These are phyloP conservation scores for Euclidium syriacum DNA, from an alignment of 345 rosid species.

Conservation along the genomic window DNA sequence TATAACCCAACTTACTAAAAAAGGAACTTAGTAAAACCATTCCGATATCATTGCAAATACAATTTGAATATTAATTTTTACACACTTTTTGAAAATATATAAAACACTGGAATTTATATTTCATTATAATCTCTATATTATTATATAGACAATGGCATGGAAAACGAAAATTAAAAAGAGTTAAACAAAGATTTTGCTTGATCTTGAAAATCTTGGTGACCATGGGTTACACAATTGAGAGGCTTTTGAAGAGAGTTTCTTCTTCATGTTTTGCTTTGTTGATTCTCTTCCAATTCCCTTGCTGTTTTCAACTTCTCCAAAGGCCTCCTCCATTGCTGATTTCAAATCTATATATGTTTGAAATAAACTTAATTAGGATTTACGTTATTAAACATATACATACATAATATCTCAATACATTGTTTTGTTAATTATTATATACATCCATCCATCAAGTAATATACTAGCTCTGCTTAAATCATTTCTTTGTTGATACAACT, in stretches of 20 bases:
- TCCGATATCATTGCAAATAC: slow-evolving; percentile 20
- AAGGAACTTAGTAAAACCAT: not conserved
- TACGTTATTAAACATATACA: not conserved
- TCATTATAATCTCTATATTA: slow-evolving; percentile 16
- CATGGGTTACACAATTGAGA: slow-evolving; percentile 23
- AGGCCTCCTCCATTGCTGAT: slow-evolving; percentile 21
- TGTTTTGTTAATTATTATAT: not conserved
- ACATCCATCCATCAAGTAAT: not conserved
- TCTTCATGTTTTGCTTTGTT: slow-evolving; percentile 21
- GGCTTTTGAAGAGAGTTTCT: slow-evolving; percentile 25
- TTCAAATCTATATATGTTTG: slow-evolving; percentile 7
- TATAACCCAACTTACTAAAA: not conserved
- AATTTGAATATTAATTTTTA: slow-evolving; percentile 13
- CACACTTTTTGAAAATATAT: slow-evolving; percentile 15
- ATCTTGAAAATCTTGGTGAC: slow-evolving; percentile 30
- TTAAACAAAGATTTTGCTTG: slow-evolving; percentile 24
- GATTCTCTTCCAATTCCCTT: slow-evolving; percentile 21
- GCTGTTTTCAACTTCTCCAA: slow-evolving; percentile 22
- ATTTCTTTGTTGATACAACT: not conserved
- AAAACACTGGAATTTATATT: slow-evolving; percentile 3
- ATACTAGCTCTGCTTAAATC: not conserved
- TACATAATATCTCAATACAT: not conserved
- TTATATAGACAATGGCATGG: slow-evolving; percentile 15
- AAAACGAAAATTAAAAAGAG: not conserved
- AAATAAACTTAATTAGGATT: not conserved